These are phyloP conservation scores for Datura wrightii DNA, from an alignment of 257 asterid species.

Conservation along the genomic window DNA sequence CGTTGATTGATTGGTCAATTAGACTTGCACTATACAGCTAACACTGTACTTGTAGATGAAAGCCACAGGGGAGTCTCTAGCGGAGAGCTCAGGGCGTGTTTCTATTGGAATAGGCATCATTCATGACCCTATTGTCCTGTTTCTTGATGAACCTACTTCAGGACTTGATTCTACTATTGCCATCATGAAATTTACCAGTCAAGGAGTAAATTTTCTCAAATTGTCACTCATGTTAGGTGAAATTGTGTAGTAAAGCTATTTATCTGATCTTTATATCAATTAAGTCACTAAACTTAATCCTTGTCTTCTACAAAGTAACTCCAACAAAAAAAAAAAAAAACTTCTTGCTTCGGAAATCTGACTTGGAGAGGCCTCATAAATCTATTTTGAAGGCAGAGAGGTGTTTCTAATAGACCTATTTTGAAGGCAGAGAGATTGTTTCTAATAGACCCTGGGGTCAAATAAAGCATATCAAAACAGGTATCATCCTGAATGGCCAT, in stretches of 20 bases:
- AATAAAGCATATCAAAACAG: too few relatives aligned
- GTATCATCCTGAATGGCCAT: too few relatives aligned
- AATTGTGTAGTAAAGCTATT: not conserved
- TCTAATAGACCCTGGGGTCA: too few relatives aligned
- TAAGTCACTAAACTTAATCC: not conserved
- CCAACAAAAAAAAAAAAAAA: not conserved
- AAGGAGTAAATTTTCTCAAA: not conserved
- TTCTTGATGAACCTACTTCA: constrained; percentile 71
- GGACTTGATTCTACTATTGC: constrained; percentile 71
- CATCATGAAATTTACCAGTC: not conserved
- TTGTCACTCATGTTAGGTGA: not conserved
- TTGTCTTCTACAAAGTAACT: not conserved
- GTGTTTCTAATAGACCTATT: too few relatives aligned
- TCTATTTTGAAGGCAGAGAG: too few relatives aligned
- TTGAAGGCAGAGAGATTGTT: too few relatives aligned
- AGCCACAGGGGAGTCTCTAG: constrained; percentile 68
- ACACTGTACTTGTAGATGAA: constrained; percentile 63
- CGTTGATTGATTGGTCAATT: constrained; percentile 53
- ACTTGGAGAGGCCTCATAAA: too few relatives aligned
- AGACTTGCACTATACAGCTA: constrained; percentile 56
- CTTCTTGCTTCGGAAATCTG: not conserved
- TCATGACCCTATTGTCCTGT: constrained; percentile 39
- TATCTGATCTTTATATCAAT: not conserved
- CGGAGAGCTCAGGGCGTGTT: constrained; percentile 57
- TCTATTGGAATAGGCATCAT: constrained; percentile 64